Conservation (phyloP, 495 filamentous ascomycete species). For the Geopyxis carbonaria region DNA sequence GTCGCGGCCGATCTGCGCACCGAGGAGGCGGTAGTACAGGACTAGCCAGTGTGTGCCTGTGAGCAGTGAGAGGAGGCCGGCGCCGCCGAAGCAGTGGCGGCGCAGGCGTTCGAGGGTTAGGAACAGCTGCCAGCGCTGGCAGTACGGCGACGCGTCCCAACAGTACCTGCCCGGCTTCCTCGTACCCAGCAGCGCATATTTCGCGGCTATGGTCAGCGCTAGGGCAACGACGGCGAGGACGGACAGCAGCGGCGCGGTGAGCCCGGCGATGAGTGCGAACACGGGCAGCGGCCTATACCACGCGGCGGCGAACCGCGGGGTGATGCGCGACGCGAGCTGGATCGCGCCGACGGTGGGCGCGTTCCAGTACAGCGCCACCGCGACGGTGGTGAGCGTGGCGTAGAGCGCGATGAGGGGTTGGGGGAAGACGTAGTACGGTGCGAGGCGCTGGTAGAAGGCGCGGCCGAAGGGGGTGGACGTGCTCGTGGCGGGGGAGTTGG, state of each 20-base stretch:
- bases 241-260: slow-evolving; percentile 23
- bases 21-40: slow-evolving; percentile 31
- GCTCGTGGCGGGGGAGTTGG: too few species aligned
- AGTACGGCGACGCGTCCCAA: too few species aligned
- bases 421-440: slow-evolving; percentile 29
- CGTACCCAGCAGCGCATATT: slow-evolving; percentile 33
- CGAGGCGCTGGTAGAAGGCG: slow-evolving; percentile 29
- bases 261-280: slow-evolving; percentile 22
- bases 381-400: too few species aligned
- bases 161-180: too few species aligned
- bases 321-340: slow-evolving; percentile 13
- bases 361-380: slow-evolving; percentile 30
- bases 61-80: slow-evolving; percentile 30
- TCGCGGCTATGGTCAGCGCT: slow-evolving; percentile 25
- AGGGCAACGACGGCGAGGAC: slow-evolving; percentile 26
- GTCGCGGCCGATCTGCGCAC: slow-evolving; percentile 31
- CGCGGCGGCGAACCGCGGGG: slow-evolving; percentile 9
- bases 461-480: too few species aligned
- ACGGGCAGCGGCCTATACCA: slow-evolving; percentile 24
- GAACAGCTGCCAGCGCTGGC: too few species aligned
- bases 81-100: slow-evolving; percentile 28
- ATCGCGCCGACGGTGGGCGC: slow-evolving; percentile 26
- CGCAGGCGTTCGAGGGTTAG: slow-evolving; percentile 31
- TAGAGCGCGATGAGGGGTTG: too few species aligned
- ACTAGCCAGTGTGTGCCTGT: slow-evolving; percentile 29